Base-by-base conservation (phyloP, 345 rosid genomes). In the Mangifera indica region DNA sequence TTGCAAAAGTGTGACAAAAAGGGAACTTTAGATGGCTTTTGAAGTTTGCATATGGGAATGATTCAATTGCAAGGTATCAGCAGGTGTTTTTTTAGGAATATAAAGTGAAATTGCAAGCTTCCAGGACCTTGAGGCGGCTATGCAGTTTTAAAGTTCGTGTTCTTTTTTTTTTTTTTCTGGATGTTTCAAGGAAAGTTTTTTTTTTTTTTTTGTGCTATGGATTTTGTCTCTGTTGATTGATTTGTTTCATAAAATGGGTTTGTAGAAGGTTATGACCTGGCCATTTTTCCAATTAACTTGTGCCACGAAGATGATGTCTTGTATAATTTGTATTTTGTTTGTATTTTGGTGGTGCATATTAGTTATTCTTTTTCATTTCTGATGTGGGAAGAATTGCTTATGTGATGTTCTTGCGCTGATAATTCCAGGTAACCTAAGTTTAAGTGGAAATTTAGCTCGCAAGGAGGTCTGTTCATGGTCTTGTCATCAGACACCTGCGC, bases 391-490 rank as follows among this genome's bases (percentile, higher is more conserved):
- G 45, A 46, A 40, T 60, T 51, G 37, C 24, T 68, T 57, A 45
- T 75, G 55, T 67, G 70, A n/a, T 54, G 18, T 18, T 45, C 20
- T 75, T 63, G 13, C 66, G 5, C 22, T 76, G 51, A 40, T 68
- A 22, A 26, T 70, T 79, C 54, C 87, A 88, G 92, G 92, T 52
- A 80, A 73, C n/a, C 52, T 76, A 48, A 83, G 66, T 29, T 83
- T 80, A 64, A 84, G 69, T 63, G 62, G 78, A 64, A 83, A 79
- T 73, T 63, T 75, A 49, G 69, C 72, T 73, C 81, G 84, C 37
- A 79, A 75, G 84, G 87, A 75, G 78, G 77, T 67, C 21, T 10
- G 81, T 45, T 78, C 77, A 25, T 78, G 71, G 77, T 58, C 85
- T 5, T 63, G 59, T 67, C 73, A 54, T 24, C 80, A 69, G 77